A percentile compares a stretch with the other conserved stretches of the same genome.
Evolutionary conservation across 192 early-diverging fungal species (phyloP).

Genomic region (Podochytrium sp.): DNA sequence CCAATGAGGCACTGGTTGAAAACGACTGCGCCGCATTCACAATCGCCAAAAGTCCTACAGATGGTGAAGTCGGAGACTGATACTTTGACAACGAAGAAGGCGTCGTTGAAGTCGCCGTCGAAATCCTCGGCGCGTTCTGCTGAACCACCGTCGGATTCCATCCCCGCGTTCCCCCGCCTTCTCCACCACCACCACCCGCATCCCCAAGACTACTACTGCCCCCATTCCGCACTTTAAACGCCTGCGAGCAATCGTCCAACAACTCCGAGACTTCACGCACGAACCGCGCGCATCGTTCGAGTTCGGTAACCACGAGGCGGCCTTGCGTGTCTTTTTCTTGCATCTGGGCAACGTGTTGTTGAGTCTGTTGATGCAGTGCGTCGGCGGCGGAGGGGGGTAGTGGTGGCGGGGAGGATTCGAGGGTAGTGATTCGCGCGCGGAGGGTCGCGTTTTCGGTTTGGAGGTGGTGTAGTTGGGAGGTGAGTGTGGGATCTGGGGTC

Average conservation of each 20-base stretch:
- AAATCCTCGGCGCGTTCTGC: too few species aligned
- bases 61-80: conserved; percentile 19
- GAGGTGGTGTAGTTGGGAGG: background rate
- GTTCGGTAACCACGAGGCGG: conserved; percentile 16
- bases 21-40: conserved; percentile 21
- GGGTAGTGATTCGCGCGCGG: background rate
- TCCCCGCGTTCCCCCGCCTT: background rate
- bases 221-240: conserved; percentile 15
- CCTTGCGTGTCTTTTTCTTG: conserved; percentile 24
- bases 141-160: background rate
- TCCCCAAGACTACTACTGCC: background rate
- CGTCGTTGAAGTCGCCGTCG: background rate
- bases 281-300: conserved; percentile 29
- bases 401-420: conserved; percentile 21
- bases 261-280: conserved; percentile 33
- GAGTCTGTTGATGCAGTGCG: background rate
- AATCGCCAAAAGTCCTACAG: conserved; percentile 21
- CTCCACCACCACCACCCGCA: background rate
- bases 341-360: background rate
- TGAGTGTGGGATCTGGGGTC: background rate
- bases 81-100: conserved; percentile 20
- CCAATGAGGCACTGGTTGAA: background rate
- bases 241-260: conserved; percentile 32
- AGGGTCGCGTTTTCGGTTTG: conserved; percentile 29
- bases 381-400: background rate